A percentile compares a stretch with the other conserved stretches of the same genome.
phyloP scores from a whole-genome alignment of 139 green algal species.

The Chlamydomonas eustigma region DNA sequence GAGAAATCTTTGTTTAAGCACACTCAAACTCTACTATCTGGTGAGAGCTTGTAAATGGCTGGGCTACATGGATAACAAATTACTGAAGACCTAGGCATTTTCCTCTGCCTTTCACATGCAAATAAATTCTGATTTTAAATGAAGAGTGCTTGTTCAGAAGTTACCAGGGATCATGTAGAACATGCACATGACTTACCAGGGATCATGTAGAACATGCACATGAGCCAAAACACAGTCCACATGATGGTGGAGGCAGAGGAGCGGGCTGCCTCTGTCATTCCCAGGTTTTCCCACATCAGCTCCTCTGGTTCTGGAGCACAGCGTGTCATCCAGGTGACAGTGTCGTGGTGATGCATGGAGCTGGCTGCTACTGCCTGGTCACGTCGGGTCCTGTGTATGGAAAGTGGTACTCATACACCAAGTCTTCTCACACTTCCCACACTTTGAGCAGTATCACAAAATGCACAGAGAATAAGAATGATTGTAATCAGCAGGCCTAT shows the following conservation, averaged over 20 bases:
- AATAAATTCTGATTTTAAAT: too few species aligned
- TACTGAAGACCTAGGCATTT: too few species aligned
- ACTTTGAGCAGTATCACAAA: too few species aligned
- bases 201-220: conserved; percentile 40
- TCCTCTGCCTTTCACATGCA: too few species aligned
- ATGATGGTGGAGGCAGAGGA: not conserved
- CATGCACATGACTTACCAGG: not conserved
- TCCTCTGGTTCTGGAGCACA: conserved; percentile 39
- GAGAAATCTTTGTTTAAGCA: too few species aligned
- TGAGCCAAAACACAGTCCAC: conserved; percentile 33
- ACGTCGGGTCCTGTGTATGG: conserved; percentile 37
- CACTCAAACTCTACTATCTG: too few species aligned
- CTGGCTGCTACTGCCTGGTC: conserved; percentile 40
- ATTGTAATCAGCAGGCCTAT: too few species aligned
- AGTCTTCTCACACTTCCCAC: not conserved
- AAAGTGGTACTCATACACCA: not conserved
- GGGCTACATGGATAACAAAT: too few species aligned
- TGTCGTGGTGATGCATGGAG: conserved; percentile 59
- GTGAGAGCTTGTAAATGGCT: too few species aligned
- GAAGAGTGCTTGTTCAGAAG: too few species aligned
- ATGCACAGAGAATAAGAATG: too few species aligned
- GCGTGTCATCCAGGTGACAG: conserved; percentile 36
- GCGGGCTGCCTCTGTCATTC: conserved; percentile 10
- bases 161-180: not conserved
- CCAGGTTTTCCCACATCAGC: conserved; percentile 36